A percentile compares a stretch with the other conserved stretches of the same genome.
phyloP scores from a whole-genome alignment of 495 filamentous ascomycete genomes.

The Penicillium alfredii region DNA sequence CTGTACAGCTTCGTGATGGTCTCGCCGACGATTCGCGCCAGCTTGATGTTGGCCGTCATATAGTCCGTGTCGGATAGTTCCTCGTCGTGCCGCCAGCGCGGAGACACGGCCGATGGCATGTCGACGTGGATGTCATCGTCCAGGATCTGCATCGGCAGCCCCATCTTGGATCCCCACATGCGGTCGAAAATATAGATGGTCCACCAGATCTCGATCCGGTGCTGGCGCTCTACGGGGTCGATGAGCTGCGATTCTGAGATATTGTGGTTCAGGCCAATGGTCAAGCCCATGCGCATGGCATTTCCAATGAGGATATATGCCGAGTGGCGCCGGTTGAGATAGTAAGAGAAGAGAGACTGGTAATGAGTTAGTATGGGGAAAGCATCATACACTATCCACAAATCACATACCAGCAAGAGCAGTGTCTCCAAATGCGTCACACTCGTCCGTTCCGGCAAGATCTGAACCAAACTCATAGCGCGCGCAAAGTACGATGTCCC shows the following conservation, averaged over 20 bases:
- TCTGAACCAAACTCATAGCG: constrained; percentile 36
- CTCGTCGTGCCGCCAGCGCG: constrained; percentile 32
- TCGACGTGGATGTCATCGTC: constrained; percentile 45
- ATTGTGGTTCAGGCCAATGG: constrained; percentile 42
- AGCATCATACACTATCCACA: too few species aligned
- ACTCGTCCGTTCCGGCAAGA: constrained; percentile 37
- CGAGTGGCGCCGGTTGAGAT: constrained; percentile 41
- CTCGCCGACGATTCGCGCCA: constrained; percentile 39
- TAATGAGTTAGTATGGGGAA: background rate
- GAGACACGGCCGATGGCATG: constrained; percentile 33
- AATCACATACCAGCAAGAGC: constrained; percentile 34
- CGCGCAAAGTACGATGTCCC: constrained; percentile 42
- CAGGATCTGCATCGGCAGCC: constrained; percentile 39
- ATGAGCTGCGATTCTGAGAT: constrained; percentile 43
- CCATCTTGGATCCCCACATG: constrained; percentile 45
- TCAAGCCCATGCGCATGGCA: constrained; percentile 38
- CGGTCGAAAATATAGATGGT: constrained; percentile 45
- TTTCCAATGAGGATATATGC: constrained; percentile 38
- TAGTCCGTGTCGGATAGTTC: constrained; percentile 38
- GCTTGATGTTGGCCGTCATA: constrained; percentile 37
- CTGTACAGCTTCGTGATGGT: constrained; percentile 40
- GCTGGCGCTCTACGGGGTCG: constrained; percentile 38
- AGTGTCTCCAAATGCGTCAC: constrained; percentile 40
- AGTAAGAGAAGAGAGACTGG: constrained; percentile 41
- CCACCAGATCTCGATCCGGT: constrained; percentile 44